A percentile compares a stretch with the other conserved stretches of the same genome.
phyloP scores from a whole-genome alignment of 345 rosid species.

The Draba incana region DNA sequence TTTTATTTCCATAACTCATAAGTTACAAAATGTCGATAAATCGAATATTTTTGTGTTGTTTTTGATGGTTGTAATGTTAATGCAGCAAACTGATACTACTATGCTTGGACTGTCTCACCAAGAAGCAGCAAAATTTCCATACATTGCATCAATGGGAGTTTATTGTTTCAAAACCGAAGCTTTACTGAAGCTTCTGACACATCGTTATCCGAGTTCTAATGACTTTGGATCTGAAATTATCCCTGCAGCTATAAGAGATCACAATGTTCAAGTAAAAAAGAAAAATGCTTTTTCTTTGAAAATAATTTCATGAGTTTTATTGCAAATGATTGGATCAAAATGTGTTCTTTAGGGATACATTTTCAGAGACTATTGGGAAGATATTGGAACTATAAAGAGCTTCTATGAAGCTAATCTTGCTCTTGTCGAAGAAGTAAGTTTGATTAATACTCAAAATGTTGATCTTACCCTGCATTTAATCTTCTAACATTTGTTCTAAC shows the following conservation, averaged over 20 bases:
- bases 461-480: not conserved
- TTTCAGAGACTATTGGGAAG: constrained; percentile 94
- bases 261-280: constrained; percentile 69
- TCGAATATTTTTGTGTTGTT: not conserved
- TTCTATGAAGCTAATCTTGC: constrained; percentile 95
- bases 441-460: not conserved
- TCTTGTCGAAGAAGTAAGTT: constrained; percentile 81
- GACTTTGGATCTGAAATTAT: constrained; percentile 97
- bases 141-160: constrained; percentile 95
- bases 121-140: constrained; percentile 67
- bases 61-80: constrained; percentile 11
- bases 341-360: constrained; percentile 60
- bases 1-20: constrained; percentile 9
- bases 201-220: constrained; percentile 77
- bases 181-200: constrained; percentile 70
- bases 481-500: not conserved
- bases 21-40: not conserved
- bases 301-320: not conserved
- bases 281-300: not conserved
- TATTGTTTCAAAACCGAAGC: constrained; percentile 77
- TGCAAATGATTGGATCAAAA: not conserved
- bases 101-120: constrained; percentile 64
- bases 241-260: constrained; percentile 85
- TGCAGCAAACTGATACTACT: constrained; percentile 79
- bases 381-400: constrained; percentile 86